Conservation (phyloP, 1,284 basidiomycete genomes). For the Trichosporon faecale region DNA sequence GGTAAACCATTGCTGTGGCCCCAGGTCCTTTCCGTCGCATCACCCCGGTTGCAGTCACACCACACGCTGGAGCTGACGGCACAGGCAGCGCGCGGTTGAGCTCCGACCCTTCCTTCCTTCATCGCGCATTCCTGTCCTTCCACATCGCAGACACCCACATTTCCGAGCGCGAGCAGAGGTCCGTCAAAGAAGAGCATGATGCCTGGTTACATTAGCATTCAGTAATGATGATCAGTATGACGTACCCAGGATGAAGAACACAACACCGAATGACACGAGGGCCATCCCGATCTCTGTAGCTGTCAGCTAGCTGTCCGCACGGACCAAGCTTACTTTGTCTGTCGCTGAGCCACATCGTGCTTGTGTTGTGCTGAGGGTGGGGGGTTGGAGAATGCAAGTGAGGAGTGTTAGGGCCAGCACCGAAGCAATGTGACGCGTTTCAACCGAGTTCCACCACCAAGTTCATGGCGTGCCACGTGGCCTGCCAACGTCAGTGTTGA, state of each 20-base stretch:
- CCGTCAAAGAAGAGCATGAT: constrained; percentile 96
- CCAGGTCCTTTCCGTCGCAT: not conserved
- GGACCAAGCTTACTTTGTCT: constrained; percentile 60
- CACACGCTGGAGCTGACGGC: not conserved
- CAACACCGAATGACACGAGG: constrained; percentile 90
- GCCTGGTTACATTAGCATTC: constrained; percentile 48
- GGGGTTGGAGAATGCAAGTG: not conserved
- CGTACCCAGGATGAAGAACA: constrained; percentile 86
- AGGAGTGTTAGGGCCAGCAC: not conserved
- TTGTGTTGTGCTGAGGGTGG: not conserved
- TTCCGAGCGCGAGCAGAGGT: constrained; percentile 92
- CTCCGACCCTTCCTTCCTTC: not conserved
- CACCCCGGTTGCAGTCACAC: not conserved
- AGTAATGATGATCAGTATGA: constrained; percentile 6
- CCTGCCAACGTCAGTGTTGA: not conserved
- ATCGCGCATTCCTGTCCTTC: not conserved
- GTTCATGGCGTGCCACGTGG: constrained; percentile 1
- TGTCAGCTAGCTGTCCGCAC: constrained; percentile 10
- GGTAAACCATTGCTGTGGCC: no score
- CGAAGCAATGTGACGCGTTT: not conserved
- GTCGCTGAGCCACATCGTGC: constrained; percentile 66
- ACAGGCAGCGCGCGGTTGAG: not conserved
- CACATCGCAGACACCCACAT: constrained; percentile 60
- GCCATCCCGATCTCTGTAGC: constrained; percentile 86
- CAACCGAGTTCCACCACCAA: constrained; percentile 1